A percentile compares a stretch with the other conserved stretches of the same genome.
phyloP scores from a whole-genome alignment of 1,284 basidiomycete species.

The Ceratobasidium sp. region DNA sequence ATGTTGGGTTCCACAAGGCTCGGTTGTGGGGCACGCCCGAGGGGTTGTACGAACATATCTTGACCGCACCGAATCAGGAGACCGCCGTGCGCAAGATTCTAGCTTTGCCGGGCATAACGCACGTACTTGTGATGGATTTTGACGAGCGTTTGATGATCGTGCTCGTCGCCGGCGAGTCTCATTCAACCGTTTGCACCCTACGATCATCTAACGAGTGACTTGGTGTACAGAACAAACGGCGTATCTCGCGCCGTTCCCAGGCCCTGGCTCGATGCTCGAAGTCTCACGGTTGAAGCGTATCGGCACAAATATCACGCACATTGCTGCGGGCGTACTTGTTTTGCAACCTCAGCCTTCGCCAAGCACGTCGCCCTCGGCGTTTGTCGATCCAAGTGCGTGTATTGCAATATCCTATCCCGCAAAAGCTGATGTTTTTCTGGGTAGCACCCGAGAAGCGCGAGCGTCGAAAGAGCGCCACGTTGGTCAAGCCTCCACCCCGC shows the following conservation, averaged over 20 bases:
- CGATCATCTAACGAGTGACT: neutral
- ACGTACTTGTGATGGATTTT: constrained; percentile 37
- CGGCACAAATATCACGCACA: constrained; percentile 35
- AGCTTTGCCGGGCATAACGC: constrained; percentile 22
- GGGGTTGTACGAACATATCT: constrained; percentile 34
- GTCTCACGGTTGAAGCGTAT: constrained; percentile 34
- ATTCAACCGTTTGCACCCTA: neutral
- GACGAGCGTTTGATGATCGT: constrained; percentile 38
- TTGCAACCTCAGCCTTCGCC: constrained; percentile 14
- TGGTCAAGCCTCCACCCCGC: constrained; percentile 32
- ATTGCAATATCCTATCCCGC: neutral
- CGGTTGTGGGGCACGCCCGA: constrained; percentile 35
- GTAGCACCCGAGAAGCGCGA: constrained; percentile 14
- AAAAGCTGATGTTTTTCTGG: neutral
- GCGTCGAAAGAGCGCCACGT: constrained; percentile 34
- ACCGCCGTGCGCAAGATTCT: constrained; percentile 34
- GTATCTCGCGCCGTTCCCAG: constrained; percentile 37
- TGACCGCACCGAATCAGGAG: constrained; percentile 28
- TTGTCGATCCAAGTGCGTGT: constrained; percentile 30
- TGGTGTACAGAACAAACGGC: constrained; percentile 33
- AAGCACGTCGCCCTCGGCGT: constrained; percentile 24
- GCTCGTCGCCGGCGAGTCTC: constrained; percentile 24
- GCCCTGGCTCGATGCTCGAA: constrained; percentile 29
- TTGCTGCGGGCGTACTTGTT: constrained; percentile 35
- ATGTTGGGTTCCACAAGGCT: constrained; percentile 34